Conservation (phyloP, 2,329 filamentous ascomycete species). For the Aphanocladium album region DNA sequence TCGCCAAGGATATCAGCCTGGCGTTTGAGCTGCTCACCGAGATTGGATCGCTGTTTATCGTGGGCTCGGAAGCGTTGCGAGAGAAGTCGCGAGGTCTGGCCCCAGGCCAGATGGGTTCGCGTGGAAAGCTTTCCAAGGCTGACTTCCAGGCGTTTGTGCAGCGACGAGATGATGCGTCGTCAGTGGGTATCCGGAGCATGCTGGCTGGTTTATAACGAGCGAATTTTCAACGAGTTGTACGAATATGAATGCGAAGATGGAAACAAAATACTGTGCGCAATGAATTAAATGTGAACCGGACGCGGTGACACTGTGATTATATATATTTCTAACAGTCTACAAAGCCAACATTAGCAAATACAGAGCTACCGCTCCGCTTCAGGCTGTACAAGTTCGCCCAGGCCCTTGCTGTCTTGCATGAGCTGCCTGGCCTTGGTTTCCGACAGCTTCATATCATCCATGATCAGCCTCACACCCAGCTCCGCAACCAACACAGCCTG, state of each 20-base stretch:
- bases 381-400: constrained; percentile 57
- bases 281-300: neutral
- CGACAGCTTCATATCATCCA: constrained; percentile 48
- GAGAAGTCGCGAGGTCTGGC: constrained; percentile 62
- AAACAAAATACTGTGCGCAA: neutral
- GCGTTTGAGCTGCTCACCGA: constrained; percentile 84
- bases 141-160: constrained; percentile 82
- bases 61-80: constrained; percentile 71
- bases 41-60: constrained; percentile 92
- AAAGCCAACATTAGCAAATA: neutral
- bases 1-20: constrained; percentile 61
- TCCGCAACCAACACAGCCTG: constrained; percentile 76
- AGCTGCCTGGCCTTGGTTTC: constrained; percentile 46
- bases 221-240: neutral
- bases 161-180: constrained; percentile 77
- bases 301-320: neutral
- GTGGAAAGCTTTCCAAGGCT: constrained; percentile 56
- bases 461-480: constrained; percentile 48
- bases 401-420: constrained; percentile 58
- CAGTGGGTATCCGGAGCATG: constrained; percentile 76
- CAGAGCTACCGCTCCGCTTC: constrained; percentile 4
- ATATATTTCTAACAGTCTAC: neutral
- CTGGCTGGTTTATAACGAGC: constrained; percentile 54
- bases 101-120: constrained; percentile 34
- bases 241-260: constrained; percentile 19